Evolutionary conservation across 169 alveolate genomes (phyloP).

Genomic region (Plasmodium inui): DNA sequence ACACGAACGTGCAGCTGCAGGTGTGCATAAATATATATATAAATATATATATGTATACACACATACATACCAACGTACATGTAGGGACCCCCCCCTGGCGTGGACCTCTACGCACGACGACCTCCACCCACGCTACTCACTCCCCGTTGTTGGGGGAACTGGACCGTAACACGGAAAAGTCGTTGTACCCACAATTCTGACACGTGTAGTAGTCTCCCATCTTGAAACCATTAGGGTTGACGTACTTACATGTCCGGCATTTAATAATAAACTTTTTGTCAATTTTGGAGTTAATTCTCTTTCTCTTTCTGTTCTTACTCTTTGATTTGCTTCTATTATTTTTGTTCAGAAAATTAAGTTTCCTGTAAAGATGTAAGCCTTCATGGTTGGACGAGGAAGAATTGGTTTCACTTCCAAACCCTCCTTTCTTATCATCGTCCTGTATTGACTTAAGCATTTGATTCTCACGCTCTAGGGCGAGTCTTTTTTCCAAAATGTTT

Average conservation of each 20-base stretch:
- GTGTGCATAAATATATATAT: background rate
- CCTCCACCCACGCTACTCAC: conserved; percentile 5
- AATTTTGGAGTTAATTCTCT: conserved; percentile 45
- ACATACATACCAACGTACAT: background rate
- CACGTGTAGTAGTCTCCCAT: conserved; percentile 58
- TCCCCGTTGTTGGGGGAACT: conserved; percentile 55
- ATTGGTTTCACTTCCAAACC: conserved; percentile 53
- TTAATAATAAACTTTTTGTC: conserved; percentile 61
- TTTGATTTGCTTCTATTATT: conserved; percentile 53
- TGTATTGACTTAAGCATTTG: conserved; percentile 29
- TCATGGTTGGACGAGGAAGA: conserved; percentile 66
- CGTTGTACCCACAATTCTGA: conserved; percentile 71
- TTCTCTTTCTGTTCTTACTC: conserved; percentile 35
- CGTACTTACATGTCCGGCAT: conserved; percentile 55
- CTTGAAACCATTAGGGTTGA: conserved; percentile 59
- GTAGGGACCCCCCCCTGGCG: background rate
- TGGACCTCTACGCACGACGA: background rate
- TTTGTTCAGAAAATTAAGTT: conserved; percentile 35
- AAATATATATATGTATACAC: background rate
- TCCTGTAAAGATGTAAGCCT: conserved; percentile 36
- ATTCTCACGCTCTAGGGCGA: conserved; percentile 36
- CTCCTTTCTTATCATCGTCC: conserved; percentile 56
- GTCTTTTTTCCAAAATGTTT: conserved; percentile 26
- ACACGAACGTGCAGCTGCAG: too few relatives aligned
- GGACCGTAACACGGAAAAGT: conserved; percentile 49